Evolutionary conservation across 106 monocot genomes (phyloP).

Genomic region (Dioscorea alata): DNA sequence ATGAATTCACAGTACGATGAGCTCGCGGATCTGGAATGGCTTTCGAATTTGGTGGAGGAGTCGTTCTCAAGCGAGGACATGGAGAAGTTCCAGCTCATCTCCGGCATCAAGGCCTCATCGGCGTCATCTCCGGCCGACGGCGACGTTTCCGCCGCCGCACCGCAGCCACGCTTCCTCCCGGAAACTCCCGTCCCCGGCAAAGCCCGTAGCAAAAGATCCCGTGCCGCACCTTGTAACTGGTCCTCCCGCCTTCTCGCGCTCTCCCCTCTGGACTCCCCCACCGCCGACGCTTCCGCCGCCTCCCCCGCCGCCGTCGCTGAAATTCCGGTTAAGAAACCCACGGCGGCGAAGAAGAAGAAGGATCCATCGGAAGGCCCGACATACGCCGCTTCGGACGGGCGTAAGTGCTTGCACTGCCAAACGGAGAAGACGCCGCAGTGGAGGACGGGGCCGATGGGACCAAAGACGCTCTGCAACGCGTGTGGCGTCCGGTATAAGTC

Average conservation of each 20-base stretch:
- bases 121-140: constrained; percentile 7
- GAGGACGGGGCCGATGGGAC: constrained; percentile 87
- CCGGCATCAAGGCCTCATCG: constrained; percentile 26
- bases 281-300: constrained; percentile 6
- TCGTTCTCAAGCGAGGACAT: constrained; percentile 55
- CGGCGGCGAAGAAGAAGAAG: constrained; percentile 36
- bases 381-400: constrained; percentile 29
- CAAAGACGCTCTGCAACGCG: constrained; percentile 92
- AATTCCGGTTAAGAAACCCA: not conserved
- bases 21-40: constrained; percentile 61
- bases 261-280: not conserved
- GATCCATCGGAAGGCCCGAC: not conserved
- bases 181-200: constrained; percentile 43
- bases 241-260: constrained; percentile 49
- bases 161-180: constrained; percentile 6
- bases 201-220: constrained; percentile 75
- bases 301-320: not conserved
- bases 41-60: constrained; percentile 58
- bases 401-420: constrained; percentile 73
- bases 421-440: constrained; percentile 93
- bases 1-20: constrained; percentile 40
- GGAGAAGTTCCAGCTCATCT: constrained; percentile 51
- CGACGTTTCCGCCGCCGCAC: constrained; percentile 2
- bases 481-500: constrained; percentile 91
- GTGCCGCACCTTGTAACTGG: constrained; percentile 46